Percentiles rank a stretch among this genome's conserved stretches.
Conservation (phyloP, 805 yeast genomes). For the Priceomyces haplophilus region DNA sequence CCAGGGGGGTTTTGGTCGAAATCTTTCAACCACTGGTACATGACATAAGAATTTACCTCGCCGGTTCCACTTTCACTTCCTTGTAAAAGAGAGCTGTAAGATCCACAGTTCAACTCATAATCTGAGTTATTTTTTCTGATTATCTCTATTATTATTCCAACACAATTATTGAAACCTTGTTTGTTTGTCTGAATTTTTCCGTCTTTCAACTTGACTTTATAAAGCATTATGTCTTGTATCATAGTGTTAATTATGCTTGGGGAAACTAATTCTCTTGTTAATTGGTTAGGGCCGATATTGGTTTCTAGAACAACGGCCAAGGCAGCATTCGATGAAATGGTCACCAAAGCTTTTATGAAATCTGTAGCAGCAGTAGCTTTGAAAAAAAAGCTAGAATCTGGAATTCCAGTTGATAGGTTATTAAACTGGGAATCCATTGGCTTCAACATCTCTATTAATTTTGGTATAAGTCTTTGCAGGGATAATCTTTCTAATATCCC, state of each 20-base stretch:
- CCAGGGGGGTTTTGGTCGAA: conserved; percentile 88
- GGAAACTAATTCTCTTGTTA: conserved; percentile 86
- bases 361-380: conserved; percentile 94
- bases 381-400: conserved; percentile 33
- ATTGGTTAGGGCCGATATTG: conserved; percentile 92
- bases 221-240: conserved; percentile 68
- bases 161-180: conserved; percentile 88
- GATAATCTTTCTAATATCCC: conserved; percentile 78
- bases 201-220: conserved; percentile 13
- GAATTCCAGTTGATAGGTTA: conserved; percentile 14
- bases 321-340: conserved; percentile 80
- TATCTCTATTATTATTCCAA: conserved; percentile 89
- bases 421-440: conserved; percentile 61
- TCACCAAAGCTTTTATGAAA: conserved; percentile 87
- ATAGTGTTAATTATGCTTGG: conserved; percentile 62
- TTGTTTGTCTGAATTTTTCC: conserved; percentile 49
- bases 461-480: conserved; percentile 69
- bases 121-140: conserved; percentile 95
- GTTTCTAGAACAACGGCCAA: conserved; percentile 79
- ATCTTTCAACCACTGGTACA: conserved; percentile 45
- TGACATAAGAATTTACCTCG: conserved; percentile 39
- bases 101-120: conserved; percentile 85
- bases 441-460: conserved; percentile 65
- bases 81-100: conserved; percentile 59
- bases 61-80: conserved; percentile 27